Conservation (phyloP, 2,329 filamentous ascomycete genomes). For the Podosphaera aphanis region DNA sequence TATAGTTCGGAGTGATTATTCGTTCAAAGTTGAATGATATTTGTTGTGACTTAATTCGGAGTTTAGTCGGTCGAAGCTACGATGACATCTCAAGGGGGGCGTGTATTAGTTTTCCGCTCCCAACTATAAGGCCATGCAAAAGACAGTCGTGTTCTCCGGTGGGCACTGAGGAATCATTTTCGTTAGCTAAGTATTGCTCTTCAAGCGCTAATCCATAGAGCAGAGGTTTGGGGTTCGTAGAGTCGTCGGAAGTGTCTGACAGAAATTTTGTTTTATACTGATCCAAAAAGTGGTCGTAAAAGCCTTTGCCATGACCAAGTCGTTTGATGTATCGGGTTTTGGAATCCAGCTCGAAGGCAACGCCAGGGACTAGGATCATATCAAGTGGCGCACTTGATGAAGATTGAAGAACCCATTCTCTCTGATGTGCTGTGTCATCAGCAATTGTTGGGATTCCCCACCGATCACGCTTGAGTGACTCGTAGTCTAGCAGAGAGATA, state of each 20-base stretch:
- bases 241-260: slow-evolving; percentile 9
- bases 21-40: too few relatives aligned
- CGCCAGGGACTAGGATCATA: slow-evolving; percentile 73
- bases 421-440: slow-evolving; percentile 34
- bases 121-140: slow-evolving; percentile 55
- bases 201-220: slow-evolving; percentile 59
- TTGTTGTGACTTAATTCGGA: too few relatives aligned
- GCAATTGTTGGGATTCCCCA: slow-evolving; percentile 90
- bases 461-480: slow-evolving; percentile 49
- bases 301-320: slow-evolving; percentile 84
- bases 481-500: slow-evolving; percentile 49
- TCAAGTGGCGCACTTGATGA: slow-evolving; percentile 36
- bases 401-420: slow-evolving; percentile 43
- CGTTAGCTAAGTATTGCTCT: slow-evolving; percentile 52
- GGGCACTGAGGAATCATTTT: slow-evolving; percentile 40
- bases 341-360: slow-evolving; percentile 57
- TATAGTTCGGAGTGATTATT: too few relatives aligned
- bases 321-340: slow-evolving; percentile 35
- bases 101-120: slow-evolving; percentile 37
- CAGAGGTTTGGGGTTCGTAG: slow-evolving; percentile 33
- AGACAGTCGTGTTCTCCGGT: slow-evolving; percentile 55
- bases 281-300: slow-evolving; percentile 83
- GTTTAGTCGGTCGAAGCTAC: too few relatives aligned
- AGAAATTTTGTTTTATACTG: slow-evolving; percentile 33
- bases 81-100: too few relatives aligned